Evolutionary conservation across 176 grass and related monocot species (phyloP), one percentile per base, ranked within the genome.

Genomic region (Cenchrus purpureus): DNA sequence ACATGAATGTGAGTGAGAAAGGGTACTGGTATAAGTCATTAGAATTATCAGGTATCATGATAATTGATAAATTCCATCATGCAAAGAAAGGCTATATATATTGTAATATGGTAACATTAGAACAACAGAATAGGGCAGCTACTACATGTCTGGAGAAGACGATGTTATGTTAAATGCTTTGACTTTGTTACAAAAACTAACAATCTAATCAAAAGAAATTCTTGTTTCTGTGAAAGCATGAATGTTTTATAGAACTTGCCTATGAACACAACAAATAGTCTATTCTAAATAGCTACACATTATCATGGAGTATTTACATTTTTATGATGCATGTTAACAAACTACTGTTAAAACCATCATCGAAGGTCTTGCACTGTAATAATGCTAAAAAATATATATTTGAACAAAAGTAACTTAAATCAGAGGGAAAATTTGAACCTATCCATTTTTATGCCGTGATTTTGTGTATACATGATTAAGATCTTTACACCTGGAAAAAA

Each of bases 61-160:
- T 81, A 82, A 60, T 69, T 12, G 50, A 25, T 81, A 82, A 60
- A 82, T 20, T 82, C 31, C 42, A 76, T 20, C 68, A 28, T 40
- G 12, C 14, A 34, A 79, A 86, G 43, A 20, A 65, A 82, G 60
- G 55, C 16, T 12, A 51, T 59, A 51, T 59, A 81, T 82, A 80
- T 0, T 48, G 40, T 66, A 56, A 51, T 9, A 54, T 65, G 76
- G 48, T 40, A 65, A 57, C 4, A 6, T 49, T 77, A 68, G 5
- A 85, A 37, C 8, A 81, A 83, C 40, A 58, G 49, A 86, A 82
- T 11, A 86, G n/a, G 42, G 45, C 45, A 83, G 42, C 22, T 69
- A 49, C 51, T 51, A 83, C 42, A 51, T 78, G 13, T 82, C 79
- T 68, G 49, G 34, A 65, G 31, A 90, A 60, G 59, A 73, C 52